Evolutionary conservation across 331 rosid genomes (phyloP).

Genomic region (Cydonia oblonga): DNA sequence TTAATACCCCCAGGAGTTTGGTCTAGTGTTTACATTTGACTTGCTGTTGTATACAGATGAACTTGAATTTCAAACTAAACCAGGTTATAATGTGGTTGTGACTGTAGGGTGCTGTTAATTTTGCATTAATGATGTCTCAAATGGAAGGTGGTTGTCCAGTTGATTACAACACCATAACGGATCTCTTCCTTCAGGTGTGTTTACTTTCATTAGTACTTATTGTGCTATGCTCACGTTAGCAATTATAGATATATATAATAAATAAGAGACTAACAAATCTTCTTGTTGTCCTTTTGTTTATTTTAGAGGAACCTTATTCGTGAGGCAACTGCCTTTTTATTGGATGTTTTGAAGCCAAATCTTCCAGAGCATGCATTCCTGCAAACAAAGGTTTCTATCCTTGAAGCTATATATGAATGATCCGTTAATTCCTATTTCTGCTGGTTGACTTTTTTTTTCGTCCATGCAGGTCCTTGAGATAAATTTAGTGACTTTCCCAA

Average conservation of each 20-base stretch:
- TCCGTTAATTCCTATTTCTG: background rate
- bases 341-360: conserved; percentile 96
- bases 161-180: conserved; percentile 97
- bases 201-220: background rate
- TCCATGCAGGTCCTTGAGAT: conserved; percentile 75
- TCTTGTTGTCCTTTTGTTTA: conserved; percentile 4
- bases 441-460: conserved; percentile 13
- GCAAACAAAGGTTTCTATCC: conserved; percentile 70
- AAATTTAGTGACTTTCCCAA: conserved; percentile 93
- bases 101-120: conserved; percentile 95
- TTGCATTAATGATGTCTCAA: conserved; percentile 99
- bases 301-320: conserved; percentile 90
- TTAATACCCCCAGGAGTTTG: background rate
- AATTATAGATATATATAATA: background rate
- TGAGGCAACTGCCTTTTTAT: conserved; percentile 94
- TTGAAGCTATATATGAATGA: background rate
- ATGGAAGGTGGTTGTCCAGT: conserved; percentile 99
- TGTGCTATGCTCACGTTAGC: background rate
- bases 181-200: conserved; percentile 92
- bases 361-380: conserved; percentile 85
- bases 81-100: conserved; percentile 8
- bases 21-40: background rate
- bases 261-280: too few relatives aligned
- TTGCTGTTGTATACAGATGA: background rate
- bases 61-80: background rate